phyloP scores from a whole-genome alignment of 2,329 filamentous ascomycete genomes.

The Aspergillus sp. region DNA sequence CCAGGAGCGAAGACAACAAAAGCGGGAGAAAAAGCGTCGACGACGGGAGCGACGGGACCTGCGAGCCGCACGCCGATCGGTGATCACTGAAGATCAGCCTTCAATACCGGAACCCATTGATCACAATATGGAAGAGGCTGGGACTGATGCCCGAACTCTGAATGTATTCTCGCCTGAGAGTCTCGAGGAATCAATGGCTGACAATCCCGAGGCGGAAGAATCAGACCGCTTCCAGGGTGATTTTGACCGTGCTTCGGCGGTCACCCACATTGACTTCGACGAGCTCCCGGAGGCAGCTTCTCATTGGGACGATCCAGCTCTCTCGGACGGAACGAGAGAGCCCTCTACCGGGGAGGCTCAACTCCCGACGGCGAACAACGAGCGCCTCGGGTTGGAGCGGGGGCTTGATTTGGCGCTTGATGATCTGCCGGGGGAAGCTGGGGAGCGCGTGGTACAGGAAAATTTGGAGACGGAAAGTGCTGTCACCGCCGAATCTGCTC shows the following conservation, averaged over 20 bases:
- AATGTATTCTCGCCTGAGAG: background rate
- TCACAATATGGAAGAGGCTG: background rate
- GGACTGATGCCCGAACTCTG: background rate
- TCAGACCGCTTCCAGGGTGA: background rate
- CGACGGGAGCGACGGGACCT: background rate
- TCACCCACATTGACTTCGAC: background rate
- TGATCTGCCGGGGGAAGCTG: background rate
- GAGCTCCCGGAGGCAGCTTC: background rate
- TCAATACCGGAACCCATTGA: background rate
- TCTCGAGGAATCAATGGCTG: background rate
- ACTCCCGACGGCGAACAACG: background rate
- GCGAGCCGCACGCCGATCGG: background rate
- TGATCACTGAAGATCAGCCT: background rate
- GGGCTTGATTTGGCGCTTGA: background rate
- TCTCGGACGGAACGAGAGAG: background rate
- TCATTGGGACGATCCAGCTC: background rate
- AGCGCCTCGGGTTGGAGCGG: background rate
- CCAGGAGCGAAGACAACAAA: background rate
- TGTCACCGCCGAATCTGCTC: background rate
- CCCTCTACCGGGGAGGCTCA: background rate
- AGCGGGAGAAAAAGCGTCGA: background rate
- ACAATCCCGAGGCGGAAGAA: background rate
- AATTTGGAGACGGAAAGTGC: background rate
- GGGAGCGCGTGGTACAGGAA: background rate
- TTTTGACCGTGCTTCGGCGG: background rate